phyloP scores from a whole-genome alignment of 1,139 yeast species.

The Yamadazyma mexicana region DNA sequence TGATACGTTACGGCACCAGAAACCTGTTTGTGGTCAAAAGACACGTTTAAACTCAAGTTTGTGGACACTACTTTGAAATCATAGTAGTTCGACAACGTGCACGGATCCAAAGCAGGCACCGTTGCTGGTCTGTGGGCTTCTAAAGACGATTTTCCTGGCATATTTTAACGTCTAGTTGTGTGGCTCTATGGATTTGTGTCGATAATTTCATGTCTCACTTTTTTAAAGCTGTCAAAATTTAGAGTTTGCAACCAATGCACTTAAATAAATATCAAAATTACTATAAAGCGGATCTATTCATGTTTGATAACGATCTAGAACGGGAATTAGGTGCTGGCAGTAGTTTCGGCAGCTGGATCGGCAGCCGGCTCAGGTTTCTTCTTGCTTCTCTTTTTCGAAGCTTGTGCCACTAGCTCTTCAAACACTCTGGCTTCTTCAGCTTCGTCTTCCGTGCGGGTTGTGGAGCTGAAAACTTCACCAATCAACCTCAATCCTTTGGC shows the following conservation, averaged over 20 bases:
- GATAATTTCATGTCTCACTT: neutral
- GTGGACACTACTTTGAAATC: conserved; percentile 46
- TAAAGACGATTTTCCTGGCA: conserved; percentile 12
- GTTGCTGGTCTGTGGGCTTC: conserved; percentile 9
- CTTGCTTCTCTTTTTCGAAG: conserved; percentile 75
- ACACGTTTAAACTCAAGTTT: conserved; percentile 27
- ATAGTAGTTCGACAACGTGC: conserved; percentile 72
- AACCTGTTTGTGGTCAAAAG: conserved; percentile 29
- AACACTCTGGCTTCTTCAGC: conserved; percentile 89
- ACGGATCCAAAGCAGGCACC: conserved; percentile 48
- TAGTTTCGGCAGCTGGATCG: neutral
- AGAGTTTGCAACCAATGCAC: no score
- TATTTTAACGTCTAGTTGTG: neutral
- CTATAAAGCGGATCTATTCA: no score
- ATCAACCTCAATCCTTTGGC: conserved; percentile 77
- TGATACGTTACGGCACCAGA: conserved; percentile 28
- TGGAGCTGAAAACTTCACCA: conserved; percentile 69
- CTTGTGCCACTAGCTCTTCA: conserved; percentile 90
- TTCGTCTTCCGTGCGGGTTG: conserved; percentile 77
- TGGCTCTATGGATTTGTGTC: neutral
- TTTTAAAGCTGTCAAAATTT: no score
- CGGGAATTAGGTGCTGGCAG: no score
- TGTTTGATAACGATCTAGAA: no score
- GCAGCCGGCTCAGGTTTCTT: conserved; percentile 19
- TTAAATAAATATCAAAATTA: no score